Evolutionary conservation across 768 basidiomycete species (phyloP), one percentile per base, ranked within the genome.

Genomic region (Arthromyces matolae): DNA sequence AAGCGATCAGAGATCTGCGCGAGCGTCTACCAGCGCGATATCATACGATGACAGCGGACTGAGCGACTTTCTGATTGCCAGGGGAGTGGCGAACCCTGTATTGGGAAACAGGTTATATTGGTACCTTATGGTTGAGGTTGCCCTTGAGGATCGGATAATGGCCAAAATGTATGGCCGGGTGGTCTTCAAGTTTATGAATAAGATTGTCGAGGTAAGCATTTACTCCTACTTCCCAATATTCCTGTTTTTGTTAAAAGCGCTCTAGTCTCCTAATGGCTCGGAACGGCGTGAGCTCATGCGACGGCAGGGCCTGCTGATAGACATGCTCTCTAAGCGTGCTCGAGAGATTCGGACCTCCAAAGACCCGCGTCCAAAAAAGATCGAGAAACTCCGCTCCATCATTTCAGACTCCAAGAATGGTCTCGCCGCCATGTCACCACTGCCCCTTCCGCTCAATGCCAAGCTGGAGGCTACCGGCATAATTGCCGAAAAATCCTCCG

Each of bases 81-180:
- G 94, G 18, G 91, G 90, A 14, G 90, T 92, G 10, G 72, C 78
- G 54, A 95, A 95, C 59, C 75, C 75, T 2, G 77, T 95, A 0
- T 72, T 99, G 2, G 96, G 94, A 0, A 97, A 97, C 57, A 77
- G 90, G 20, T 73, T 98, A 54, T 89, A 95, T 63, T 98, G 96
- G 96, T 99, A 98, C 59, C 81, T 98, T 46, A 93, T 93, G 81
- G 94, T 98, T 4, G 96, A 98, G 63, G 84, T 93, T 14, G 89
- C 91, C 18, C 68, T 90, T 36, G 90, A 93, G 59, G 91, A 93
- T 60, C 82, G 83, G 50, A 73, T 83, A 19, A 81, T 91, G 63
- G 89, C 89, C 3, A 93, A 92, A 71, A 93, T 95, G 88, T 98
- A 93, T 56, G 91, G 86, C 4, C 77, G 84, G 33, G 90, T 96